Percentiles rank a stretch among this genome's conserved stretches.
Conservation (phyloP, 306 rosid genomes). For the Pyrus betulifolia region DNA sequence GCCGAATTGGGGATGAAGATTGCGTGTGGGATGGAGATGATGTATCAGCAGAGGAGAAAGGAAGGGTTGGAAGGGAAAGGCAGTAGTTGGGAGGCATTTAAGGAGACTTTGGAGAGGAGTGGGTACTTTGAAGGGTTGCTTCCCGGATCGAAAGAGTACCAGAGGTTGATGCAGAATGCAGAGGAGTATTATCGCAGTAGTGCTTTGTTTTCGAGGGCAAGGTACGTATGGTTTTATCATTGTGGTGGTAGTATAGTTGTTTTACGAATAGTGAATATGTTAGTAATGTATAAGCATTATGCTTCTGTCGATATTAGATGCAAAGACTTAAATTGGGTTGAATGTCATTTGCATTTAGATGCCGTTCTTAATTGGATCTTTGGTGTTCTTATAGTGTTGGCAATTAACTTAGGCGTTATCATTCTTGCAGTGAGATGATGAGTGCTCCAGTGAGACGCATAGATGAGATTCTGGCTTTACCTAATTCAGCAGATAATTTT, state of each 20-base stretch:
- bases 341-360: neutral
- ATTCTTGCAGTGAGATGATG: slow-evolving; percentile 66
- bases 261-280: neutral
- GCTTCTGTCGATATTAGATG: neutral
- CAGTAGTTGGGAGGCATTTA: slow-evolving; percentile 63
- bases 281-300: neutral
- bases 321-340: neutral
- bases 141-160: slow-evolving; percentile 69
- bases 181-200: slow-evolving; percentile 58
- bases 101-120: slow-evolving; percentile 59
- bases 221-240: slow-evolving; percentile 28
- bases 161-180: slow-evolving; percentile 71
- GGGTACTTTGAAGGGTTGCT: slow-evolving; percentile 75
- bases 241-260: neutral
- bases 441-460: slow-evolving; percentile 81
- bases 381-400: neutral
- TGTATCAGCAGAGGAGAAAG: slow-evolving; percentile 67
- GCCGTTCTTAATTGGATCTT: neutral
- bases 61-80: slow-evolving; percentile 76
- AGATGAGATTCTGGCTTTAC: slow-evolving; percentile 74
- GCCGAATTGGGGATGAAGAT: slow-evolving; percentile 91
- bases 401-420: slow-evolving; percentile 5
- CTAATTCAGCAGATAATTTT: slow-evolving; percentile 55
- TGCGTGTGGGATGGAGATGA: slow-evolving; percentile 90
- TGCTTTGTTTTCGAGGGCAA: slow-evolving; percentile 46